Conservation (phyloP, 108 stramenopile species). For the Licmophora abbreviata region DNA sequence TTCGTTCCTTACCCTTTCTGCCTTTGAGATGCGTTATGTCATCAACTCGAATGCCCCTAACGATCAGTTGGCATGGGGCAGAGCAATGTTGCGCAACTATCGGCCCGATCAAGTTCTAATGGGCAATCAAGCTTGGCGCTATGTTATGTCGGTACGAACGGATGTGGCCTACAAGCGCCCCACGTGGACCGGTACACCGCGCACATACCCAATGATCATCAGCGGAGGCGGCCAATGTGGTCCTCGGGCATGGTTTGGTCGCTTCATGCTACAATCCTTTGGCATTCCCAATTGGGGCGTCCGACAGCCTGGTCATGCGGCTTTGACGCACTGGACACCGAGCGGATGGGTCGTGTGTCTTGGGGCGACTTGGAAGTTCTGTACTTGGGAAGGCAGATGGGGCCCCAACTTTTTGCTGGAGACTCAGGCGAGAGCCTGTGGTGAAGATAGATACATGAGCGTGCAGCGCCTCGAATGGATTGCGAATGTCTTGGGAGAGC, state of each 20-base stretch:
- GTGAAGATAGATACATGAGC: slow-evolving; percentile 25
- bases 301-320: slow-evolving; percentile 24
- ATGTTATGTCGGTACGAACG: slow-evolving; percentile 27
- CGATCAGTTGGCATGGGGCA: slow-evolving; percentile 44
- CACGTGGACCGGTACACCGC: slow-evolving; percentile 1
- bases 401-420: slow-evolving; percentile 28
- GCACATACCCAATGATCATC: slow-evolving; percentile 34
- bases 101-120: slow-evolving; percentile 27
- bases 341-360: slow-evolving; percentile 33
- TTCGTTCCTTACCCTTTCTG: slow-evolving; percentile 29
- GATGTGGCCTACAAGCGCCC: slow-evolving; percentile 36
- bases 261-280: slow-evolving; percentile 46
- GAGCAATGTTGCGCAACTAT: slow-evolving; percentile 39
- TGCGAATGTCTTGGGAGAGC: slow-evolving; percentile 32
- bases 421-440: slow-evolving; percentile 16
- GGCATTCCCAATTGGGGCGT: slow-evolving; percentile 50
- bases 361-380: slow-evolving; percentile 20
- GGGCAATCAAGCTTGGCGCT: slow-evolving; percentile 23
- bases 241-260: slow-evolving; percentile 49
- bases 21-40: slow-evolving; percentile 45
- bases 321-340: slow-evolving; percentile 35
- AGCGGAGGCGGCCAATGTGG: slow-evolving; percentile 49
- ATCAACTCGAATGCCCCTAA: slow-evolving; percentile 46
- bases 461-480: slow-evolving; percentile 26
- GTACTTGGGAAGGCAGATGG: slow-evolving; percentile 24